Evolutionary conservation across 441 rosid genomes (phyloP).

Genomic region (Eutrema salsugineum): DNA sequence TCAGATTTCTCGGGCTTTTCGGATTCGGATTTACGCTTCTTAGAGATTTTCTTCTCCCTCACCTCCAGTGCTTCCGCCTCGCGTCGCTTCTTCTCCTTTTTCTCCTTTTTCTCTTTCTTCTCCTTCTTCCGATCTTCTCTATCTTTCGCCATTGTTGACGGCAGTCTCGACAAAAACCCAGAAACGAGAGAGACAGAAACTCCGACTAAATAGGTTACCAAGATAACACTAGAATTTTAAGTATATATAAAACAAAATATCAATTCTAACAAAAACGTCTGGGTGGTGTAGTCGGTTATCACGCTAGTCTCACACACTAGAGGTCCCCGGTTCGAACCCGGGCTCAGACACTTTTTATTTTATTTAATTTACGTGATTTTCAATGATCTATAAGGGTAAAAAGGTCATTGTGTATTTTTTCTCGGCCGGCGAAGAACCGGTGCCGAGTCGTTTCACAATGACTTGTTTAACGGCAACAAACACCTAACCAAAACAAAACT

Average conservation of each 20-base stretch:
- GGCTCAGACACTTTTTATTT: neutral
- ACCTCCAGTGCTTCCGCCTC: slow-evolving; percentile 24
- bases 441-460: slow-evolving; percentile 15
- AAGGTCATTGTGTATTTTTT: neutral
- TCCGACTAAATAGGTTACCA: neutral
- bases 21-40: slow-evolving; percentile 32
- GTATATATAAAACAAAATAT: rapidly evolving
- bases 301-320: slow-evolving; percentile 99
- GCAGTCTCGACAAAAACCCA: neutral
- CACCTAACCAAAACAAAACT: neutral
- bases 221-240: rapidly evolving
- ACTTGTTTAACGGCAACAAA: slow-evolving; percentile 24
- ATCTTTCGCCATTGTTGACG: slow-evolving; percentile 35
- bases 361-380: neutral
- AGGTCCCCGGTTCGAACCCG: slow-evolving; percentile 61
- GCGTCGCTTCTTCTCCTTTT: slow-evolving; percentile 23
- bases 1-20: slow-evolving; percentile 15
- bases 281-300: slow-evolving; percentile 99
- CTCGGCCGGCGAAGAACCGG: slow-evolving; percentile 30
- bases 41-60: slow-evolving; percentile 29
- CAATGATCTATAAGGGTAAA: neutral
- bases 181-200: neutral
- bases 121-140: slow-evolving; percentile 31
- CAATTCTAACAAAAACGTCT: slow-evolving; percentile 26
- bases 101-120: slow-evolving; percentile 26